Percentiles rank a stretch among this genome's conserved stretches.
Evolutionary conservation across 1,284 basidiomycete species (phyloP).

Genomic region (Pseudozyma pruni): DNA sequence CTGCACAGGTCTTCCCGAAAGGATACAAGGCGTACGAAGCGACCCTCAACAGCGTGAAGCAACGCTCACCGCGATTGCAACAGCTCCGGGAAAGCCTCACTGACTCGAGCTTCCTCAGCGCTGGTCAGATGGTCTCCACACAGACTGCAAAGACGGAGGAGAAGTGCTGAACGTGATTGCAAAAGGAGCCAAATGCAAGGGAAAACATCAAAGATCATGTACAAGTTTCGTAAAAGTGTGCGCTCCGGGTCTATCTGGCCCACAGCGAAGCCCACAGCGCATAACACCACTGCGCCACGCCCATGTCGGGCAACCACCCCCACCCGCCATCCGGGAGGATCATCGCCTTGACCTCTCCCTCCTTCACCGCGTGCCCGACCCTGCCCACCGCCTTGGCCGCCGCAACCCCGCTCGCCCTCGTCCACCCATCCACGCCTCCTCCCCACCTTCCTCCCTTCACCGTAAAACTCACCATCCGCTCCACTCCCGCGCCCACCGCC

Average conservation of each 20-base stretch:
- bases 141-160: too few relatives aligned
- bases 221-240: too few relatives aligned
- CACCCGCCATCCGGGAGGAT: constrained; percentile 9
- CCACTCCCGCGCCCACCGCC: constrained; percentile 1
- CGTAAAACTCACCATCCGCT: constrained; percentile 10
- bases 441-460: constrained; percentile 35
- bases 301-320: constrained; percentile 17
- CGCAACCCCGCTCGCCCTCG: constrained; percentile 6
- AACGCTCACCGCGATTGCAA: too few relatives aligned
- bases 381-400: constrained; percentile 2
- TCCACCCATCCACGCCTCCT: constrained; percentile 7
- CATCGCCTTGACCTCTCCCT: background rate
- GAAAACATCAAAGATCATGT: too few relatives aligned
- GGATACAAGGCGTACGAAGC: too few relatives aligned
- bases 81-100: too few relatives aligned
- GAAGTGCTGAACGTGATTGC: too few relatives aligned
- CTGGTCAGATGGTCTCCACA: too few relatives aligned
- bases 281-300: constrained; percentile 19
- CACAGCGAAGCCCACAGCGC: constrained; percentile 38
- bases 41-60: too few relatives aligned
- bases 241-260: constrained; percentile 33
- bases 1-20: too few relatives aligned
- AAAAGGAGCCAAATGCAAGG: too few relatives aligned
- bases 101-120: too few relatives aligned
- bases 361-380: background rate